phyloP scores from a whole-genome alignment of 2,329 filamentous ascomycete genomes.

The Talaromyces funiculosus region DNA sequence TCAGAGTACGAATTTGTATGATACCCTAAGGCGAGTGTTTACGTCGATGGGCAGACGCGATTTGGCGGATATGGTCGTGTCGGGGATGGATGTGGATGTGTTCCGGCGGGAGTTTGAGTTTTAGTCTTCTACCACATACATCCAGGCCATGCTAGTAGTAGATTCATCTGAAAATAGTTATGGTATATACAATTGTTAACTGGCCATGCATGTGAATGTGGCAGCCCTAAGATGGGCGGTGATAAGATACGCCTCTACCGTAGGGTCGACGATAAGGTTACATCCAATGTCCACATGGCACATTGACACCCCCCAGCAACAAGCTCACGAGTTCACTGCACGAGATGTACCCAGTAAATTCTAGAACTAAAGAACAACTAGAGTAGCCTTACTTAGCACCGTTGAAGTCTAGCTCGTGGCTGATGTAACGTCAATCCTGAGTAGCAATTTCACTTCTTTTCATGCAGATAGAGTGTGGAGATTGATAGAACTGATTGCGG shows the following conservation, averaged over 20 bases:
- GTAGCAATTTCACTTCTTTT: background rate
- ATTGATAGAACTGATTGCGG: background rate
- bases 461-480: background rate
- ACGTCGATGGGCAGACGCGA: conserved; percentile 90
- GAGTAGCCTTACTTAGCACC: background rate
- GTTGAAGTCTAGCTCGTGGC: background rate
- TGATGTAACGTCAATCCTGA: background rate
- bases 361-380: background rate
- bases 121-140: conserved; percentile 30
- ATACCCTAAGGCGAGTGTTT: conserved; percentile 91
- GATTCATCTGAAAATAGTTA: background rate
- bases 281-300: background rate
- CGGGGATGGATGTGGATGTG: conserved; percentile 82
- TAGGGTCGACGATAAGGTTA: background rate
- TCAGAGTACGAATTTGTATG: conserved; percentile 92
- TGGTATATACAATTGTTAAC: background rate
- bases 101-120: conserved; percentile 93
- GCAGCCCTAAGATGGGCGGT: background rate
- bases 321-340: background rate
- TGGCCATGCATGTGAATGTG: background rate
- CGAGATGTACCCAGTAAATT: background rate
- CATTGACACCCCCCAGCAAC: background rate
- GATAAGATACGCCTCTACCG: background rate
- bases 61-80: conserved; percentile 77
- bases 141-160: background rate